Conservation (phyloP, 108 stramenopile genomes). For the Parmales sp. region DNA sequence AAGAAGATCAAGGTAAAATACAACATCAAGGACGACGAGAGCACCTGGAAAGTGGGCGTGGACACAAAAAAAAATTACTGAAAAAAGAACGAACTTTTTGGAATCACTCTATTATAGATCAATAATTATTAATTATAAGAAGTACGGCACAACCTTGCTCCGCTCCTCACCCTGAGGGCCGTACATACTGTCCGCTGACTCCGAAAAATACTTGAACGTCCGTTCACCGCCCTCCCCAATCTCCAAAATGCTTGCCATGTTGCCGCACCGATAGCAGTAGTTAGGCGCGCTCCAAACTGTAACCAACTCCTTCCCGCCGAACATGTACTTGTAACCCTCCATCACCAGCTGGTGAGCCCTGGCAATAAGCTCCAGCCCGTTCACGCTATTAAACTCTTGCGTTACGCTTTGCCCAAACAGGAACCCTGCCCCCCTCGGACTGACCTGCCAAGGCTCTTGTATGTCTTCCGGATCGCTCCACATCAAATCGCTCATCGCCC, state of each 20-base stretch:
- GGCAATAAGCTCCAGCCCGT: constrained; percentile 74
- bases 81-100: neutral
- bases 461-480: constrained; percentile 71
- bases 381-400: constrained; percentile 83
- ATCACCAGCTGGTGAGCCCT: constrained; percentile 95
- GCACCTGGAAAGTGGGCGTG: too few relatives aligned
- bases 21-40: neutral
- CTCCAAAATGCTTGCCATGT: constrained; percentile 83
- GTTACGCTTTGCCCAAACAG: constrained; percentile 81
- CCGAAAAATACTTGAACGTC: constrained; percentile 63
- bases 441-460: neutral
- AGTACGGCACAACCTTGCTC: constrained; percentile 74
- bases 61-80: neutral
- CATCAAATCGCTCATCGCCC: constrained; percentile 81
- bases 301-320: constrained; percentile 65
- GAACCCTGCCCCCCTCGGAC: constrained; percentile 83
- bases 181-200: constrained; percentile 62
- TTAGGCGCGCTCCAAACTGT: constrained; percentile 94
- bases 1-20: neutral
- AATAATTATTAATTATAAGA: constrained; percentile 43
- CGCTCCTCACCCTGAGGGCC: constrained; percentile 76
- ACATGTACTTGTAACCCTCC: constrained; percentile 83
- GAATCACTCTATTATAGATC: neutral
- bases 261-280: constrained; percentile 95
- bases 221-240: constrained; percentile 36